Evolutionary conservation across 306 rosid species (phyloP).

Genomic region (Malus sieversii): DNA sequence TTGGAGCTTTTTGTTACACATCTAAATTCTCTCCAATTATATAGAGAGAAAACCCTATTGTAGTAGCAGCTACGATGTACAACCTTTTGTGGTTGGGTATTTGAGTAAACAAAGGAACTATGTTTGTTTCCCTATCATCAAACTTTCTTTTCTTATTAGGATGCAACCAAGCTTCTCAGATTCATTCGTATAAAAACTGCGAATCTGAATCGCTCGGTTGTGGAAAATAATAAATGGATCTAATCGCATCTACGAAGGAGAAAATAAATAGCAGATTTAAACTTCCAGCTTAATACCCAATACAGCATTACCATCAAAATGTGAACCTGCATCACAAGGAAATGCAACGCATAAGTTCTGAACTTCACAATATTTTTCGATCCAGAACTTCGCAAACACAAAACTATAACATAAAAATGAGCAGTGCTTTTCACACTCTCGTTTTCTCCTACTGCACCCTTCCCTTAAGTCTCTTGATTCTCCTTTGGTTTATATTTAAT

Average conservation of each 20-base stretch:
- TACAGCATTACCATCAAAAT: neutral
- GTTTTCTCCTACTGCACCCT: neutral
- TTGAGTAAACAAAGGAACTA: conserved; percentile 15
- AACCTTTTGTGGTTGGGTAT: conserved; percentile 9
- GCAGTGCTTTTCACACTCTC: neutral
- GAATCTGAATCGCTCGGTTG: conserved; percentile 36
- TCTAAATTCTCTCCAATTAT: neutral
- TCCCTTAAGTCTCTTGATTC: neutral
- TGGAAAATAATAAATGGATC: conserved; percentile 26
- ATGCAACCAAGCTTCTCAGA: conserved; percentile 41
- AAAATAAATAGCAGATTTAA: neutral
- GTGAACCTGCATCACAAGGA: conserved; percentile 25
- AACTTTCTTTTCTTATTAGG: conserved; percentile 23
- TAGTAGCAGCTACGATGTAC: conserved; percentile 7
- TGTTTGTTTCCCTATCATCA: conserved; percentile 3
- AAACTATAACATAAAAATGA: neutral
- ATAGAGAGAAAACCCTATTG: neutral
- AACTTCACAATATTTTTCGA: neutral
- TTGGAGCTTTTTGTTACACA: neutral
- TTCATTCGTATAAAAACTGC: conserved; percentile 25
- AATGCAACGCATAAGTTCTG: neutral
- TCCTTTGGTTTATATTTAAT: no score
- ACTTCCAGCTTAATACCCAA: conserved; percentile 1
- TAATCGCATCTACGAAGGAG: conserved; percentile 5
- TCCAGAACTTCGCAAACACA: neutral